Evolutionary conservation across 2,329 filamentous ascomycete species (phyloP), one percentile per base, ranked within the genome.

Genomic region (Trichothecium sympodiale): DNA sequence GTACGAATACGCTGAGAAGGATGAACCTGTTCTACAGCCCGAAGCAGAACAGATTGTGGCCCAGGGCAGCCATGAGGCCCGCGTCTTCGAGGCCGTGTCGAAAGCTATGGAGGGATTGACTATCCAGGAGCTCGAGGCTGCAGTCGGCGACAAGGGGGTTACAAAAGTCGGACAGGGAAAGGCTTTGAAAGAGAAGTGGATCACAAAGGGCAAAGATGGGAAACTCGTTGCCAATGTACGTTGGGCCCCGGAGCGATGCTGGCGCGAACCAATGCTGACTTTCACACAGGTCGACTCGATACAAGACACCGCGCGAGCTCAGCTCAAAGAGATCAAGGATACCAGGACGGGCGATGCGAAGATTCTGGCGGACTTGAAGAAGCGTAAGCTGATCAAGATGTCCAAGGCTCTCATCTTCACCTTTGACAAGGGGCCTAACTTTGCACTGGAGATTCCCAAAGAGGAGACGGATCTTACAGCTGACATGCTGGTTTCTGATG

Each of bases 391-490:
- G 34, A 70, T 95, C 44, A 80, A 73, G 46, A 68, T 85, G 52
- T 77, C 85, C 48, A 96, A 95, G 66, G 74, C 84, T 39, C 82
- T 94, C 49, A 78, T 68, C 56, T 98, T 91, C 71, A 82, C 74
- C 47, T 77, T 94, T 41, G 66, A 67, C 41, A 95, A 95, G 66
- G 91, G 87, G 0, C 63, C 78, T 41, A 94, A 94, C 59, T 98
- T 87, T 55, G 84, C 87, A 30, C 74, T 83, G 33, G 82, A 94
- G 60, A 83, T 96, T 45, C 71, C 82, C 31, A 86, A 93, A 60
- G 88, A 96, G 64, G 86, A 93, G 61, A 95, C 91, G 30, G 91
- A 98, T 56, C 66, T 98, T 53, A 96, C 91, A 9, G 81, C 79
- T 35, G 91, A 98, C 39, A 94, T 98, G 83, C 68, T 98, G 45